A percentile compares a stretch with the other conserved stretches of the same genome.
phyloP scores from a whole-genome alignment of 257 asterid genomes.

The Galeopsis tetrahit region DNA sequence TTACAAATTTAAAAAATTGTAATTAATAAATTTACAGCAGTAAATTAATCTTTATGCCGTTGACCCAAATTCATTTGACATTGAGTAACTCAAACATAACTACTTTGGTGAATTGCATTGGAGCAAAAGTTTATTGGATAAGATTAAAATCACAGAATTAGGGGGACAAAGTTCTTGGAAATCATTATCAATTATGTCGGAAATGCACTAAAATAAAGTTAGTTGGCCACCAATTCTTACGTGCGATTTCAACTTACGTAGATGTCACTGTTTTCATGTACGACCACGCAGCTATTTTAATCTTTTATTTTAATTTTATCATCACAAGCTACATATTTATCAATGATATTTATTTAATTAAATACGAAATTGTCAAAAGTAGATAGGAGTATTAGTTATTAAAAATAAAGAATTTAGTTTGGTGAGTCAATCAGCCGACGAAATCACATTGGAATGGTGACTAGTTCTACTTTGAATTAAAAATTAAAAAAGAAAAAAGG shows the following conservation, averaged over 20 bases:
- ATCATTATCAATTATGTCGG: slow-evolving; percentile 5
- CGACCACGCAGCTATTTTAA: slow-evolving; percentile 8
- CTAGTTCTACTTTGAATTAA: background rate
- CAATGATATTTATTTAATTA: background rate
- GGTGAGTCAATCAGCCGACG: slow-evolving; percentile 4
- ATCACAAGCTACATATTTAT: background rate
- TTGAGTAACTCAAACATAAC: no score
- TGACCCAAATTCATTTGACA: no score
- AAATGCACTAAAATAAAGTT: slow-evolving; percentile 10
- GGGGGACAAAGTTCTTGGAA: background rate
- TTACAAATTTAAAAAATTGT: no score
- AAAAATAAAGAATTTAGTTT: background rate
- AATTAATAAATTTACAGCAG: no score
- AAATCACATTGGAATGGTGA: background rate
- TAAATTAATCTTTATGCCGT: no score
- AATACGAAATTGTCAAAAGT: background rate
- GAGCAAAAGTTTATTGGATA: background rate
- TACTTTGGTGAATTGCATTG: background rate
- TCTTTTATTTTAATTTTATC: background rate
- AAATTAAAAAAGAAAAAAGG: background rate
- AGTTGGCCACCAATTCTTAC: slow-evolving; percentile 1
- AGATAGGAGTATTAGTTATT: background rate
- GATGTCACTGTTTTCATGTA: slow-evolving; percentile 8
- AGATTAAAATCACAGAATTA: background rate
- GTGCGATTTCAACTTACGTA: slow-evolving; percentile 5